Percentiles rank a stretch among this genome's conserved stretches.
Evolutionary conservation across 306 rosid species (phyloP).

Genomic region (Quillaja saponaria): DNA sequence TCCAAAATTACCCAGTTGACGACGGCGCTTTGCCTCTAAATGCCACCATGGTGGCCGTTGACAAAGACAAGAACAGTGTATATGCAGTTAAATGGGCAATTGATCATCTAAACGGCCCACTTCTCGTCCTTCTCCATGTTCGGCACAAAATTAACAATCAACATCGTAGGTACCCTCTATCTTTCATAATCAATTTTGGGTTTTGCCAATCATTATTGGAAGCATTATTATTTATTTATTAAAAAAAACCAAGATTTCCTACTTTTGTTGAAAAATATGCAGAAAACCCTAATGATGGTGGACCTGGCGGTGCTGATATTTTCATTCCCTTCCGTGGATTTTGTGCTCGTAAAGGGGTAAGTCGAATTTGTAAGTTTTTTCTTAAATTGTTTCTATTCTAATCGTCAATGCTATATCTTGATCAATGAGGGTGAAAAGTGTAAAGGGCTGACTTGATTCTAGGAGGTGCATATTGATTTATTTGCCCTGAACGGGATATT

Average conservation of each 20-base stretch:
- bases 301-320: conserved; percentile 47
- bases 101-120: conserved; percentile 60
- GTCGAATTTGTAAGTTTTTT: neutral
- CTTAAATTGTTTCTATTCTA: neutral
- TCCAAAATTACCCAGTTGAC: conserved; percentile 23
- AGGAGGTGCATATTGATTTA: neutral
- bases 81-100: conserved; percentile 82
- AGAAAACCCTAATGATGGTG: conserved; percentile 48
- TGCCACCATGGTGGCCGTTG: conserved; percentile 74
- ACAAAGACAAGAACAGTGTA: conserved; percentile 76
- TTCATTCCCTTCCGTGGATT: conserved; percentile 61
- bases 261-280: conserved; percentile 8
- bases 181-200: conserved; percentile 9
- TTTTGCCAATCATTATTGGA: neutral
- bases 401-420: neutral
- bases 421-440: neutral
- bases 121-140: conserved; percentile 65
- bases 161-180: conserved; percentile 76
- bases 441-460: neutral
- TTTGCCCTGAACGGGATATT: neutral
- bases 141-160: conserved; percentile 40
- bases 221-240: neutral
- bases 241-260: no score
- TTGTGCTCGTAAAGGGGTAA: conserved; percentile 69
- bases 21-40: conserved; percentile 36